Conservation (phyloP, 257 asterid species). For the Forsythia viridissima region DNA sequence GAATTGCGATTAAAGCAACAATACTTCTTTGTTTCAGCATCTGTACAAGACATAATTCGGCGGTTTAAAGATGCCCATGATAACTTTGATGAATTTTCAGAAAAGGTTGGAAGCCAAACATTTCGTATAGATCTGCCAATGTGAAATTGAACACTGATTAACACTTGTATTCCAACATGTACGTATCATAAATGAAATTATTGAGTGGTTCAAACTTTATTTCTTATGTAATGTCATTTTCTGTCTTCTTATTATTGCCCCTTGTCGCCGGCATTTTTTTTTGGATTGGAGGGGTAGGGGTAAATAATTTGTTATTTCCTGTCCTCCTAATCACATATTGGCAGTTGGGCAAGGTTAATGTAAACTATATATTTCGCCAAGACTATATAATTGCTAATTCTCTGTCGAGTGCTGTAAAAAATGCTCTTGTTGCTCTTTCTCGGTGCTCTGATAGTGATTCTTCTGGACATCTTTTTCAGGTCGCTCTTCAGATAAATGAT, state of each 20-base stretch:
- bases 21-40: constrained; percentile 57
- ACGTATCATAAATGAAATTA: neutral
- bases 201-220: neutral
- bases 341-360: neutral
- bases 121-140: neutral
- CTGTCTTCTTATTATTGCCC: neutral
- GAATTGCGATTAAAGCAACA: constrained; percentile 55
- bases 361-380: neutral
- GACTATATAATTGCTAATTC: neutral
- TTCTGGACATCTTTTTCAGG: constrained; percentile 25
- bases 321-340: neutral
- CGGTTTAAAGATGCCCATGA: constrained; percentile 43
- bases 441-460: neutral
- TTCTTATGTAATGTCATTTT: neutral
- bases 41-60: constrained; percentile 47
- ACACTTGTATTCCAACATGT: neutral
- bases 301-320: neutral
- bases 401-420: neutral
- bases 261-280: neutral
- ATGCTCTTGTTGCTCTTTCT: neutral
- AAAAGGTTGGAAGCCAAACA: constrained; percentile 29
- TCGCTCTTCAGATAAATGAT: constrained; percentile 57
- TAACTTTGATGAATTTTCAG: constrained; percentile 52
- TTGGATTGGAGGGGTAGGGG: neutral
- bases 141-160: neutral